Base-by-base conservation (phyloP, 1,139 yeast genomes). In the Komagataea norvegica region DNA sequence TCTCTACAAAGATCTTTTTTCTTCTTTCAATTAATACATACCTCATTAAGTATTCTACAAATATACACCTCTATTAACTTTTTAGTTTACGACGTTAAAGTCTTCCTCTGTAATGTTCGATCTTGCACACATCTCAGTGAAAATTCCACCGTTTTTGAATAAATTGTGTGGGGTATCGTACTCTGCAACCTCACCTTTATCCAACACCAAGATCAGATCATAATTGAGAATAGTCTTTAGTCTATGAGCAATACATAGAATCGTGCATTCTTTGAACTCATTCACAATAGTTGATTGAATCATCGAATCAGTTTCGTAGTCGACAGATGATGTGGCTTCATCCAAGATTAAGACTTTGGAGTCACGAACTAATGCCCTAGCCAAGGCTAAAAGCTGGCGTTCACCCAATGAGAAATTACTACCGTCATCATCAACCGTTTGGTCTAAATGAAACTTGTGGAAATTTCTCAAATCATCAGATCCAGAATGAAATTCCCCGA, bases 271-370 rank as follows among this genome's bases (percentile, higher is more conserved):
- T 7, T 62, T 54, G 53, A 82, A 81, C 52, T 79, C 85, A 11
- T 62, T 61, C 5, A 66, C 65, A 43, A 82, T 79, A 21, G 84
- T 76, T 3, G 62, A 51, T 57, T 83, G 91, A 48, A 84, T 79
- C 53, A 70, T 72, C 29, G 71, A 65, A 58, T 82, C 91, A 1
- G 89, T 81, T 45, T 76, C 82, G 53, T 78, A 79, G 54, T 83
- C 93, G 25, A 83, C 88, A 2, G 83, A 76, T 0, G 91, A 81
- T 0, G 93, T 83, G 14, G 91, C 91, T 57, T 83, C 93, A 56
- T 83, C 93, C 43, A 83, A 61, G 42, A 83, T 75, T 44, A 83
- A 62, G 38, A 83, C 74, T 52, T 71, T 75, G 6, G 85, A 65
- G 30, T 72, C 69, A 40, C 84, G 69, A 8, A 81, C 84, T 46